Evolutionary conservation across 371 early-diverging fungal species (phyloP), one percentile per base, ranked within the genome.

Genomic region (Mucor ambiguus): DNA sequence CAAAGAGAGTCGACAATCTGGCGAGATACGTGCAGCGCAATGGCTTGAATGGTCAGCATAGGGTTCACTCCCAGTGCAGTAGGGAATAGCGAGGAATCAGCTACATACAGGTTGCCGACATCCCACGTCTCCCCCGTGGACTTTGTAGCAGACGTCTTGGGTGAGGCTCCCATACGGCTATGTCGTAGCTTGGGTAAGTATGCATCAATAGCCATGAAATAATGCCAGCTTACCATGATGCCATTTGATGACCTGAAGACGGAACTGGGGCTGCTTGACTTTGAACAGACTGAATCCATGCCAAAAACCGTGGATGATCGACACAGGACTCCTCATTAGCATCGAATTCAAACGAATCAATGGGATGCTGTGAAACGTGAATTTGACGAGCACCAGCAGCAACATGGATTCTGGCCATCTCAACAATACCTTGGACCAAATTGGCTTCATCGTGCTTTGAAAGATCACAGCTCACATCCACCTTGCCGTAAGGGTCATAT

Each of bases 31-130:
- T 43, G 52, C 58, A 83, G 67, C 3, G 81, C 70, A 38, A 66
- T 37, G n/a, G 76, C 58, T 61, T 82, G 68, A 4, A 70, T 75
- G 4, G 83, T 87, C 24, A 87, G 67, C 89, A 89, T 90, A 7
- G 91, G 90, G 67, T 89, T 88, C 59, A 91, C 89, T 59, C 92
- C 92, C 24, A 85, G 76, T 3, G 85, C 77, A 2, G 90, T 85
- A 3, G 92, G 90, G 71, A 90, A 88, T 41, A 87, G 33, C 5
- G 82, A 83, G 1, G 89, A 86, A 67, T 91, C 90, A 5, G 87
- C 82, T 1, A 91, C 88, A 63, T 84, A 91, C n/a, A 92, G 74
- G 24, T 81, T 76, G 63, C 82, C 72, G 54, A 86, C 77, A 60
- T 89, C 91, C 85, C 87, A 91, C 2, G 85, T 80, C 62, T 89